phyloP scores from a whole-genome alignment of 2,329 filamentous ascomycete species.

The Fusarium pilosicola region DNA sequence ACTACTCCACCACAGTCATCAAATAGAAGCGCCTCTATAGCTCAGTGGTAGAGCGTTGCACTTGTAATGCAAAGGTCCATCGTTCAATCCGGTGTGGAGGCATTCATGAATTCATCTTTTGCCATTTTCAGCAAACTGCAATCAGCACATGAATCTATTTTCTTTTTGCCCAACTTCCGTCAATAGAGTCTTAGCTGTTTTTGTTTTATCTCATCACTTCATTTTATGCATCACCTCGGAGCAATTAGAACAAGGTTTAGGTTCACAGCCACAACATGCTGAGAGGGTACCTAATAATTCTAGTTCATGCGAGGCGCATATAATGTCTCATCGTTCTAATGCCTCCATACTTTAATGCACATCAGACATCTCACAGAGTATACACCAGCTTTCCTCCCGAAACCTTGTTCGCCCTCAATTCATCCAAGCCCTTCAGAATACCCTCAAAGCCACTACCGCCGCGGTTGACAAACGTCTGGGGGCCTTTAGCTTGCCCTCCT shows the following conservation, averaged over 20 bases:
- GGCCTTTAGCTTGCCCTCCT: neutral
- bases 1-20: neutral
- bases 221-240: neutral
- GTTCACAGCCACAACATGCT: neutral
- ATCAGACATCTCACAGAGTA: neutral
- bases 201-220: neutral
- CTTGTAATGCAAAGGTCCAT: slow-evolving; percentile 35
- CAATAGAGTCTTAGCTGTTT: too few relatives aligned
- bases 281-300: too few relatives aligned
- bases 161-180: neutral
- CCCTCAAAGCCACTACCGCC: slow-evolving; percentile 2
- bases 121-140: neutral
- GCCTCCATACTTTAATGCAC: neutral
- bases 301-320: neutral
- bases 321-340: neutral
- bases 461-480: neutral
- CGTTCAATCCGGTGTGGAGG: slow-evolving; percentile 33
- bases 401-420: slow-evolving; percentile 7
- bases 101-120: neutral
- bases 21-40: slow-evolving; percentile 17
- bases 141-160: rapidly evolving
- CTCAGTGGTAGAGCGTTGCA: slow-evolving; percentile 34
- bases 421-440: slow-evolving; percentile 1
- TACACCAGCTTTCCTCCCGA: slow-evolving; percentile 10
- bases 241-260: neutral